These are phyloP conservation scores for Geotrichum aggregatum DNA, from an alignment of 1,139 yeast genomes.

Conservation along the genomic window DNA sequence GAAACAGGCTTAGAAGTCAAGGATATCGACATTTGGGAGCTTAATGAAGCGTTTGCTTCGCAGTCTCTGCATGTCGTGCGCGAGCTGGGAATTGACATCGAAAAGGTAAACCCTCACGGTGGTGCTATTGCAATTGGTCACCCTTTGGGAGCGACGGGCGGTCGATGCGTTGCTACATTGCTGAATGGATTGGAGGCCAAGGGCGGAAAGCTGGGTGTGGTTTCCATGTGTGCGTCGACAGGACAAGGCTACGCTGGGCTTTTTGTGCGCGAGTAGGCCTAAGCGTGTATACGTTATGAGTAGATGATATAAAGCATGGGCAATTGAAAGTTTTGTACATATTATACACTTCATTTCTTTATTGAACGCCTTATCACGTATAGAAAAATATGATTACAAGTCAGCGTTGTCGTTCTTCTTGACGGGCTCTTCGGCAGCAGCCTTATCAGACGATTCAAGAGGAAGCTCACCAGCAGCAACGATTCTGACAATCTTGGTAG, in stretches of 20 bases:
- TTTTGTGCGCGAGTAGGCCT: constrained; percentile 36
- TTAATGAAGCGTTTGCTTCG: constrained; percentile 46
- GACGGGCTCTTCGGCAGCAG: constrained; percentile 18
- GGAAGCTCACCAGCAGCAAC: constrained; percentile 73
- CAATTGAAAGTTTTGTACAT: not conserved
- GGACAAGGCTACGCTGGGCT: constrained; percentile 46
- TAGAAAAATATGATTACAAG: too few species aligned
- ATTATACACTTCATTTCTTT: too few species aligned
- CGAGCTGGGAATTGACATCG: constrained; percentile 37
- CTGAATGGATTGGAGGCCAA: constrained; percentile 39
- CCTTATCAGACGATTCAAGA: constrained; percentile 23
- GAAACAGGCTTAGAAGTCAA: constrained; percentile 32
- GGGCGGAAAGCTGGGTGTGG: constrained; percentile 39
- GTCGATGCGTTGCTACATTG: constrained; percentile 40
- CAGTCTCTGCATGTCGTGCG: constrained; percentile 41
- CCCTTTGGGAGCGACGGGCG: constrained; percentile 46
- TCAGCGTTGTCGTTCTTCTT: constrained; percentile 27
- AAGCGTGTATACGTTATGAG: not conserved
- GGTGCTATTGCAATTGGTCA: constrained; percentile 48
- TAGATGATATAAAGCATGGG: not conserved
- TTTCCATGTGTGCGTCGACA: constrained; percentile 46
- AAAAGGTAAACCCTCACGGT: constrained; percentile 43
- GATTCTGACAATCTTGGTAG: constrained; percentile 65
- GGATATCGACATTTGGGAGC: constrained; percentile 43
- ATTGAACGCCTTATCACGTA: too few species aligned